These are phyloP conservation scores for Solanum aculeatissimum DNA, from an alignment of 305 asterid genomes.

Conservation along the genomic window DNA sequence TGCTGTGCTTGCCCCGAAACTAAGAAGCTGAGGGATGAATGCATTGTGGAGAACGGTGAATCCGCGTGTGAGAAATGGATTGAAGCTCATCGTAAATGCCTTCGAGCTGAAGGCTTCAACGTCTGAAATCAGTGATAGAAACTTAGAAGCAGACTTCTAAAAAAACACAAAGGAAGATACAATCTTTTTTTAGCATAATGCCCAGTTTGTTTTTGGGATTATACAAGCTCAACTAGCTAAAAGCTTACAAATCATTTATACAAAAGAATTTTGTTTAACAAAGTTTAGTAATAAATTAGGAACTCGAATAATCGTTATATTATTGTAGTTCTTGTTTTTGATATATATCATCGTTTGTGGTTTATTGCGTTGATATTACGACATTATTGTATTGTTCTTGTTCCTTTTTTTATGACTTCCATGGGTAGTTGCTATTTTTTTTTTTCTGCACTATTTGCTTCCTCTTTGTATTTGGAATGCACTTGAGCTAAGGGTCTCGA, in stretches of 20 bases:
- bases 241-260: neutral
- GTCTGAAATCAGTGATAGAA: slow-evolving; percentile 24
- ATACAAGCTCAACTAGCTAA: neutral
- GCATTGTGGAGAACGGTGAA: slow-evolving; percentile 82
- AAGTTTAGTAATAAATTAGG: neutral
- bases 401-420: no score
- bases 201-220: neutral
- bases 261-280: neutral
- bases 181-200: neutral
- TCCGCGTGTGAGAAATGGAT: slow-evolving; percentile 75
- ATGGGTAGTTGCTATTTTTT: no score
- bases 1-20: slow-evolving; percentile 98
- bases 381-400: no score
- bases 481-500: no score
- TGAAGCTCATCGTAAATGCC: slow-evolving; percentile 81
- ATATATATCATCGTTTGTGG: no score
- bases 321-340: no score
- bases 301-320: neutral
- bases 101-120: slow-evolving; percentile 91
- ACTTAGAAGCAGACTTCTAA: neutral
- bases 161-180: neutral
- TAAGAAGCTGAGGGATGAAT: slow-evolving; percentile 82
- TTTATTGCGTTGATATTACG: no score
- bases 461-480: no score
- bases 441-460: no score